Percentiles rank a stretch among this genome's conserved stretches.
These are phyloP conservation scores for Lipomyces spencermartinsiae DNA, from an alignment of 805 yeast genomes.

Conservation along the genomic window DNA sequence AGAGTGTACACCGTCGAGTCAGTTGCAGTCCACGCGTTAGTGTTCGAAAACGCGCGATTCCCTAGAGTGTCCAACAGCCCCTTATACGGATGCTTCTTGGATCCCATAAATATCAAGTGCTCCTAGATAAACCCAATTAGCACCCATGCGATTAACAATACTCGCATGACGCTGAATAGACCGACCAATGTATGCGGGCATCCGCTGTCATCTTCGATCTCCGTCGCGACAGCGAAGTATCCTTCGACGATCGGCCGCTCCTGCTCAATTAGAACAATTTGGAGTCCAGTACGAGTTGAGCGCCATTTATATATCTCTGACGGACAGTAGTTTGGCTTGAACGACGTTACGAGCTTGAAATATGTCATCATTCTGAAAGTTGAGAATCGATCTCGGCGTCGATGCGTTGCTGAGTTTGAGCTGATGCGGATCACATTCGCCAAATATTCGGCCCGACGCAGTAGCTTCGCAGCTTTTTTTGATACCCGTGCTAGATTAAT, in stretches of 20 bases:
- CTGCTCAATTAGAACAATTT: constrained; percentile 74
- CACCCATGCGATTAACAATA: neutral
- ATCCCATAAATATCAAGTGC: constrained; percentile 94
- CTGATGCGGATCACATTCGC: neutral
- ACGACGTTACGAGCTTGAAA: constrained; percentile 5
- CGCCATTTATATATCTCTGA: constrained; percentile 60
- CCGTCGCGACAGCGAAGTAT: constrained; percentile 95
- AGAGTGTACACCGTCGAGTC: constrained; percentile 95
- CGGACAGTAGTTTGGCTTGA: constrained; percentile 29
- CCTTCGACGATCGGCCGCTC: constrained; percentile 88
- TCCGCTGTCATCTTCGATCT: constrained; percentile 84
- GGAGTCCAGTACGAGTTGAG: constrained; percentile 81
- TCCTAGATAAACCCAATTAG: constrained; percentile 50
- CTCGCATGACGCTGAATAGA: neutral
- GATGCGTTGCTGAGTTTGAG: neutral
- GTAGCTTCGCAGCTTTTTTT: neutral
- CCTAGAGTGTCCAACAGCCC: constrained; percentile 89
- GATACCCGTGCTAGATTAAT: neutral
- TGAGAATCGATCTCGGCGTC: neutral
- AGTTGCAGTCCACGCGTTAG: constrained; percentile 97
- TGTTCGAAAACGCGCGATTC: constrained; percentile 74
- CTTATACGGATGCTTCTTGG: constrained; percentile 84
- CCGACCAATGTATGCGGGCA: constrained; percentile 81
- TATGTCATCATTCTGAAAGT: neutral
- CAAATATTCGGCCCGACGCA: neutral